Percentiles rank a stretch among this genome's conserved stretches.
These are phyloP conservation scores for Schizothecium vesticola DNA, from an alignment of 495 filamentous ascomycete species.

Conservation along the genomic window DNA sequence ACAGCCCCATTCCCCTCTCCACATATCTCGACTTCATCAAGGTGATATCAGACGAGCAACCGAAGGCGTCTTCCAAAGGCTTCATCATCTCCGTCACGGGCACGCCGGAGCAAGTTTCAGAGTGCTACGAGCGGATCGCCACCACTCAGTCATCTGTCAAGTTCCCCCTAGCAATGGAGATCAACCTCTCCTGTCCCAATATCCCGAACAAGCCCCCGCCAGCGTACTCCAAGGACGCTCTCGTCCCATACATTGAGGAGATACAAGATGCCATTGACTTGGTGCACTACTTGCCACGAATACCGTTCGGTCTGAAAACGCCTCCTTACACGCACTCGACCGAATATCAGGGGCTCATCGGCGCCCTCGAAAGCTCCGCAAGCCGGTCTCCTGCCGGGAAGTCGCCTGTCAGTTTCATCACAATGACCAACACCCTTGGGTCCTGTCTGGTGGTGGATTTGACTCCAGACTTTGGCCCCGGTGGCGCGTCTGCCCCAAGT, in stretches of 20 bases:
- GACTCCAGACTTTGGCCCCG: background rate
- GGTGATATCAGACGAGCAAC: conserved; percentile 30
- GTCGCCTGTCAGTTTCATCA: conserved; percentile 55
- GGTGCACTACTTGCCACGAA: conserved; percentile 3
- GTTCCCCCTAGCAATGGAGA: conserved; percentile 53
- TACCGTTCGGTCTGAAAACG: conserved; percentile 57
- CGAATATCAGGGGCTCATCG: conserved; percentile 51
- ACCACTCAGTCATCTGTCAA: background rate
- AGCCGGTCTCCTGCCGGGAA: background rate
- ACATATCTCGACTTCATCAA: conserved; percentile 56
- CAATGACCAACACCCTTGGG: conserved; percentile 67
- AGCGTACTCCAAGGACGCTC: conserved; percentile 48
- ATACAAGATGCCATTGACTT: conserved; percentile 17
- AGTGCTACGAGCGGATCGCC: conserved; percentile 38
- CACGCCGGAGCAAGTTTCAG: conserved; percentile 39
- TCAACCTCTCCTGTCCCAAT: conserved; percentile 72
- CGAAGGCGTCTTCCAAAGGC: conserved; percentile 37
- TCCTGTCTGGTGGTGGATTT: conserved; percentile 50
- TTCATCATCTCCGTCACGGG: conserved; percentile 72
- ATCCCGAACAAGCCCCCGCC: conserved; percentile 61
- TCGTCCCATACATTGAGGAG: conserved; percentile 44
- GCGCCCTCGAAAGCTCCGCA: conserved; percentile 38
- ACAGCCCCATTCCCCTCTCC: conserved; percentile 60
- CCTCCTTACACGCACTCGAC: conserved; percentile 64
- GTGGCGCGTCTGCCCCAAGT: conserved; percentile 24